phyloP scores from a whole-genome alignment of 2,329 filamentous ascomycete genomes.

The Cordyceps farinosa region DNA sequence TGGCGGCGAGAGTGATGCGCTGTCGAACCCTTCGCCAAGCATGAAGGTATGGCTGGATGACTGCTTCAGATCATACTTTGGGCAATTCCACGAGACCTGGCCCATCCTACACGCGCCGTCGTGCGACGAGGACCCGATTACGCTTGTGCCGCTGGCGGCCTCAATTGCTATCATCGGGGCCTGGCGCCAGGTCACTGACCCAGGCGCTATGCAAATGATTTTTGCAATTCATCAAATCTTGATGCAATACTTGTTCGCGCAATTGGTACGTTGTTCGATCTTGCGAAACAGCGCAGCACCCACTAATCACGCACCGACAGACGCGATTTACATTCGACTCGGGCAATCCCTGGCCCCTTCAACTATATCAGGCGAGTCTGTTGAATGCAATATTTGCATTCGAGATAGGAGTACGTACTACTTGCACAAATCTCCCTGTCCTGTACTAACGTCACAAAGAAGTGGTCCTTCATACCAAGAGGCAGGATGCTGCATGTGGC shows the following conservation, averaged over 20 bases:
- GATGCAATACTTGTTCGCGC: constrained; percentile 15
- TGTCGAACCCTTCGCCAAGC: constrained; percentile 16
- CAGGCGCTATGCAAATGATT: constrained; percentile 9
- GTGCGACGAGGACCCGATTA: constrained; percentile 30
- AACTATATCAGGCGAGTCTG: constrained; percentile 10
- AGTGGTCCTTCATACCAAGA: constrained; percentile 29
- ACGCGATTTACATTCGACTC: constrained; percentile 15
- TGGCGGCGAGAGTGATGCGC: constrained; percentile 7
- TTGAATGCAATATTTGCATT: constrained; percentile 16
- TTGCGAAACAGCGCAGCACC: not conserved
- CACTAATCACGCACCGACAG: not conserved
- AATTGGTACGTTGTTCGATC: not conserved
- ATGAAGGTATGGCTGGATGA: constrained; percentile 24
- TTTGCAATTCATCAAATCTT: constrained; percentile 14
- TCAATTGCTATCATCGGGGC: constrained; percentile 38
- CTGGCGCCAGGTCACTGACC: constrained; percentile 33
- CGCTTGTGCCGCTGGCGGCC: constrained; percentile 24
- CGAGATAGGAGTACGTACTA: constrained; percentile 9
- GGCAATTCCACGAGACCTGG: constrained; percentile 39
- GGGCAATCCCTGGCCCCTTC: constrained; percentile 9
- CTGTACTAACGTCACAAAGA: constrained; percentile 25
- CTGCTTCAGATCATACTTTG: constrained; percentile 34
- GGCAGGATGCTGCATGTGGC: constrained; percentile 34
- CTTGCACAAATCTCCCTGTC: not conserved
- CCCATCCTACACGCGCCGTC: constrained; percentile 38